Conservation (phyloP, 2,329 filamentous ascomycete genomes). For the Xylaria multiplex region DNA sequence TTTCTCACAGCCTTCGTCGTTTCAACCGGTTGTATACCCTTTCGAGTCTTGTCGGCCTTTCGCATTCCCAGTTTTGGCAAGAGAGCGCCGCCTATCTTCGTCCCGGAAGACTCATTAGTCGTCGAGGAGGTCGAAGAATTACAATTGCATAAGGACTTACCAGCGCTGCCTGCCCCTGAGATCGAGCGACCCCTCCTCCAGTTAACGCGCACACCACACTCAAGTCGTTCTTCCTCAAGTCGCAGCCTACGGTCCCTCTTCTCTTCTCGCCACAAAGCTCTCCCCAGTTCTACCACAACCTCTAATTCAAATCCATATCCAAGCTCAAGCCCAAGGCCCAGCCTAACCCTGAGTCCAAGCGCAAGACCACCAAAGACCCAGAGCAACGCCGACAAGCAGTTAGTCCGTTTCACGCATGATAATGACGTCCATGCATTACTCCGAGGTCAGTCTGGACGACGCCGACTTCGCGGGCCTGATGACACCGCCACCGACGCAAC, state of each 20-base stretch:
- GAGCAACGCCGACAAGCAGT: conserved; percentile 31
- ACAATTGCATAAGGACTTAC: conserved; percentile 35
- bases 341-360: conserved; percentile 14
- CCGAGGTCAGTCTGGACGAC: conserved; percentile 65
- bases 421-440: conserved; percentile 45
- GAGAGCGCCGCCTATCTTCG: conserved; percentile 17
- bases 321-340: conserved; percentile 16
- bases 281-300: conserved; percentile 27
- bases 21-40: conserved; percentile 51
- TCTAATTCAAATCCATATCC: conserved; percentile 19
- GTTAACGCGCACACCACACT: conserved; percentile 41
- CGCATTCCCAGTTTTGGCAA: conserved; percentile 27
- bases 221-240: conserved; percentile 39
- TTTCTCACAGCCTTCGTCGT: conserved; percentile 62
- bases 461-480: conserved; percentile 59
- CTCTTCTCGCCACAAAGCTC: conserved; percentile 43
- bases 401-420: conserved; percentile 32
- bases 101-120: conserved; percentile 24
- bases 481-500: conserved; percentile 51
- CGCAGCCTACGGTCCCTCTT: conserved; percentile 47
- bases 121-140: conserved; percentile 32
- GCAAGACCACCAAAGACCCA: conserved; percentile 18
- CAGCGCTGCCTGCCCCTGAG: conserved; percentile 42
- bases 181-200: conserved; percentile 42
- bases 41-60: conserved; percentile 50